phyloP scores from a whole-genome alignment of 2,329 filamentous ascomycete genomes.

The Penicillium janthinellum region DNA sequence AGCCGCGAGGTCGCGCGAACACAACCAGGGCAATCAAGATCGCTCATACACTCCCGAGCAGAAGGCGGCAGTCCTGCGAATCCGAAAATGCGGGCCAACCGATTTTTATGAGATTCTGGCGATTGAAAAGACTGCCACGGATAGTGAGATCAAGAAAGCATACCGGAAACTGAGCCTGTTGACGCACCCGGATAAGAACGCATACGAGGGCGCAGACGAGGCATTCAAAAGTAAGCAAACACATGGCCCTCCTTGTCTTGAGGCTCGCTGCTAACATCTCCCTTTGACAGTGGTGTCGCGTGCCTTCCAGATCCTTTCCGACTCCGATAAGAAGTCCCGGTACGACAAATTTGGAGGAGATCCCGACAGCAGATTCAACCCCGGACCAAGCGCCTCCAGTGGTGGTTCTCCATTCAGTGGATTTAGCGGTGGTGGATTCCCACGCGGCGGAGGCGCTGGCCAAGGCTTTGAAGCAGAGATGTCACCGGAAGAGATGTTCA shows the following conservation, averaged over 20 bases:
- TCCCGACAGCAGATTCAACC: conserved; percentile 82
- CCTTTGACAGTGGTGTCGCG: conserved; percentile 71
- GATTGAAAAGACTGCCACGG: conserved; percentile 67
- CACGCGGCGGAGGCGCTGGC: conserved; percentile 49
- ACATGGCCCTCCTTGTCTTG: not conserved
- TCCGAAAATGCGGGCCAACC: conserved; percentile 78
- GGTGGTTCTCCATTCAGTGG: conserved; percentile 48
- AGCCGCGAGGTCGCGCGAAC: conserved; percentile 47
- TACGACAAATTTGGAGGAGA: conserved; percentile 90
- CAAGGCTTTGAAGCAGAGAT: conserved; percentile 87
- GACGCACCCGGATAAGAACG: conserved; percentile 99
- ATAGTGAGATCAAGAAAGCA: conserved; percentile 93
- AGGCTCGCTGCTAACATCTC: not conserved
- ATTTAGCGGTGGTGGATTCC: conserved; percentile 51
- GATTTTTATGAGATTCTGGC: conserved; percentile 95
- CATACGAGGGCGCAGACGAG: conserved; percentile 91
- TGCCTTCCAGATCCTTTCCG: conserved; percentile 89
- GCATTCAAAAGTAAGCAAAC: conserved; percentile 79
- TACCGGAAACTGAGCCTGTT: conserved; percentile 92
- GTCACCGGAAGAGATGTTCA: conserved; percentile 94
- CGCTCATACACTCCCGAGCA: conserved; percentile 81
- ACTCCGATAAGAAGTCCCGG: conserved; percentile 87
- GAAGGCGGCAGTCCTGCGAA: conserved; percentile 85
- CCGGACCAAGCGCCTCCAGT: conserved; percentile 44
- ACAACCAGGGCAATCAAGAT: conserved; percentile 55